A percentile compares a stretch with the other conserved stretches of the same genome.
phyloP scores from a whole-genome alignment of 495 filamentous ascomycete genomes.

The Penicillium steckii region DNA sequence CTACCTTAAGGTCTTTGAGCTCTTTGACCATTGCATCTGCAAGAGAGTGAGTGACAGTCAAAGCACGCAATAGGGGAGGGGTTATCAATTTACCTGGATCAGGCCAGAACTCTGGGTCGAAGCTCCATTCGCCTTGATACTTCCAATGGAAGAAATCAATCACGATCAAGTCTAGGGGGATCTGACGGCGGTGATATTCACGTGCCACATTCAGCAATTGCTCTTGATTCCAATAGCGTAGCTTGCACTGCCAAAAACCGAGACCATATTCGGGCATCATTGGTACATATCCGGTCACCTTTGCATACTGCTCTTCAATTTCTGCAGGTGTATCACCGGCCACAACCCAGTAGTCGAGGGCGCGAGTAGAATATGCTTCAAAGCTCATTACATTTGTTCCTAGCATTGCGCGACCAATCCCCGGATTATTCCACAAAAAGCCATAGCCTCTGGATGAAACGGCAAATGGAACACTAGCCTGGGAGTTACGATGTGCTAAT shows the following conservation, averaged over 20 bases:
- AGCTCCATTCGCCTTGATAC: slow-evolving; percentile 57
- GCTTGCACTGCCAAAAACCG: slow-evolving; percentile 63
- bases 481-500: slow-evolving; percentile 60
- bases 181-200: slow-evolving; percentile 48
- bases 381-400: slow-evolving; percentile 59
- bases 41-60: background rate
- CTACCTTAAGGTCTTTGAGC: slow-evolving; percentile 48
- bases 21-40: slow-evolving; percentile 54
- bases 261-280: slow-evolving; percentile 64
- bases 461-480: slow-evolving; percentile 57
- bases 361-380: slow-evolving; percentile 51
- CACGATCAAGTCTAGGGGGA: slow-evolving; percentile 58
- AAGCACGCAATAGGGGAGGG: background rate
- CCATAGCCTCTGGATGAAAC: slow-evolving; percentile 56
- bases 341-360: slow-evolving; percentile 59
- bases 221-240: slow-evolving; percentile 59
- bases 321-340: slow-evolving; percentile 51
- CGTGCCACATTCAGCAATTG: slow-evolving; percentile 53
- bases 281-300: slow-evolving; percentile 51
- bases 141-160: slow-evolving; percentile 63
- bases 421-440: slow-evolving; percentile 59
- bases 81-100: slow-evolving; percentile 43
- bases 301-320: slow-evolving; percentile 51
- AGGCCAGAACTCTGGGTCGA: slow-evolving; percentile 57
- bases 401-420: slow-evolving; percentile 53